phyloP scores from a whole-genome alignment of 805 yeast species.

The Lachancea nothofagi region DNA sequence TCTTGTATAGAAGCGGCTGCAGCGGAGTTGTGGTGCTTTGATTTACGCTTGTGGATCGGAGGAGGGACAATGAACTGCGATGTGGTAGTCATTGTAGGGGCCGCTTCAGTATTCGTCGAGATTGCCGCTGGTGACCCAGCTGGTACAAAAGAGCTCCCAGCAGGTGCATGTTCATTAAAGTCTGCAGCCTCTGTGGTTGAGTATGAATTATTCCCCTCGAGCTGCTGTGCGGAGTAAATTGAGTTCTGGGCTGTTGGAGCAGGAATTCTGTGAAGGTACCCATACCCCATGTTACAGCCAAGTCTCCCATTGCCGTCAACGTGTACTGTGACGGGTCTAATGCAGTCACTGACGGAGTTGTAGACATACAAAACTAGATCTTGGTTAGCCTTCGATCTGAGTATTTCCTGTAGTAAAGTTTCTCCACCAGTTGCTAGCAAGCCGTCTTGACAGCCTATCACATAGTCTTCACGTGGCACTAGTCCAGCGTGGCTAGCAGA shows the following conservation, averaged over 20 bases:
- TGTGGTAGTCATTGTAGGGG: conserved; percentile 7
- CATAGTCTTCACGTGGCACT: conserved; percentile 79
- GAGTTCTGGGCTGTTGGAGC: conserved; percentile 28
- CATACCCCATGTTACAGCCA: conserved; percentile 95
- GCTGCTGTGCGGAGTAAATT: neutral
- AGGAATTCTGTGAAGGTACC: conserved; percentile 81
- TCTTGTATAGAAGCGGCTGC: conserved; percentile 20
- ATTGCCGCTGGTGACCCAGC: conserved; percentile 2
- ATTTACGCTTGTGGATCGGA: conserved; percentile 16
- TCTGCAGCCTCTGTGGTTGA: conserved; percentile 2
- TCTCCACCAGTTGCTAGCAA: conserved; percentile 84
- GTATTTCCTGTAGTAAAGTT: conserved; percentile 61
- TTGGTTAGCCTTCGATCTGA: conserved; percentile 45
- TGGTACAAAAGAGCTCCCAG: conserved; percentile 15
- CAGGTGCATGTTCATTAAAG: conserved; percentile 10
- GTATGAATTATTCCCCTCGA: conserved; percentile 1
- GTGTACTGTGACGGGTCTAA: conserved; percentile 80
- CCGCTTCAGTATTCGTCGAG: neutral
- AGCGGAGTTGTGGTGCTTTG: conserved; percentile 10
- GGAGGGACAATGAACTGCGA: conserved; percentile 12
- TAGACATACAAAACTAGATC: conserved; percentile 64
- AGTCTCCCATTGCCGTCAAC: conserved; percentile 78
- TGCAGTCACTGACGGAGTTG: conserved; percentile 79
- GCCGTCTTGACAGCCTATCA: conserved; percentile 85
- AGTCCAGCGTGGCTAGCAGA: conserved; percentile 85